Conservation (phyloP, 2,329 filamentous ascomycete genomes). For the Arthroderma uncinatum region DNA sequence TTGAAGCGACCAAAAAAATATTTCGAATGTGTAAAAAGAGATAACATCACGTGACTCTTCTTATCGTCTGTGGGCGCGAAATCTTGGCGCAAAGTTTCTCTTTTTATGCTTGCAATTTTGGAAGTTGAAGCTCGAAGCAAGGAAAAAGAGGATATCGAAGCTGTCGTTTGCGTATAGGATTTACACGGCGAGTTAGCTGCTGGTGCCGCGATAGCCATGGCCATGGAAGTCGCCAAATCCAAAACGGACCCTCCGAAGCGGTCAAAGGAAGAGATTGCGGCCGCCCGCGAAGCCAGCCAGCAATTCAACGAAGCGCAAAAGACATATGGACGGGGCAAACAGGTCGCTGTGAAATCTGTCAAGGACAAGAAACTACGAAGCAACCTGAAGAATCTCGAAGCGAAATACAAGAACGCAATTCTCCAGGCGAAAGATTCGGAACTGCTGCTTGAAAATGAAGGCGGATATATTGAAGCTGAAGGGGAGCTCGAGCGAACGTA, state of each 20-base stretch:
- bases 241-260: slow-evolving; percentile 12
- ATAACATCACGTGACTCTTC: slow-evolving; percentile 5
- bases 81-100: slow-evolving; percentile 26
- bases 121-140: background rate
- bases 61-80: slow-evolving; percentile 17
- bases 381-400: slow-evolving; percentile 67
- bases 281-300: slow-evolving; percentile 32
- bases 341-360: slow-evolving; percentile 59
- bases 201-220: background rate
- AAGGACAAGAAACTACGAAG: slow-evolving; percentile 82
- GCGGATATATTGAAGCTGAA: slow-evolving; percentile 81
- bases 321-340: slow-evolving; percentile 72
- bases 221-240: slow-evolving; percentile 14
- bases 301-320: slow-evolving; percentile 48
- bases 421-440: slow-evolving; percentile 88
- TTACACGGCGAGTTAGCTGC: background rate
- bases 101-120: background rate
- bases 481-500: slow-evolving; percentile 82
- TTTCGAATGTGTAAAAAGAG: slow-evolving; percentile 13
- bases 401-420: slow-evolving; percentile 68
- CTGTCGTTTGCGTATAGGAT: background rate
- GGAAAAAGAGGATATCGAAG: background rate
- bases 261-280: slow-evolving; percentile 12
- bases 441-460: slow-evolving; percentile 76
- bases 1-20: slow-evolving; percentile 21